Evolutionary conservation across 2,329 filamentous ascomycete genomes (phyloP), one percentile per base, ranked within the genome.

Genomic region (Fusarium sacchari): DNA sequence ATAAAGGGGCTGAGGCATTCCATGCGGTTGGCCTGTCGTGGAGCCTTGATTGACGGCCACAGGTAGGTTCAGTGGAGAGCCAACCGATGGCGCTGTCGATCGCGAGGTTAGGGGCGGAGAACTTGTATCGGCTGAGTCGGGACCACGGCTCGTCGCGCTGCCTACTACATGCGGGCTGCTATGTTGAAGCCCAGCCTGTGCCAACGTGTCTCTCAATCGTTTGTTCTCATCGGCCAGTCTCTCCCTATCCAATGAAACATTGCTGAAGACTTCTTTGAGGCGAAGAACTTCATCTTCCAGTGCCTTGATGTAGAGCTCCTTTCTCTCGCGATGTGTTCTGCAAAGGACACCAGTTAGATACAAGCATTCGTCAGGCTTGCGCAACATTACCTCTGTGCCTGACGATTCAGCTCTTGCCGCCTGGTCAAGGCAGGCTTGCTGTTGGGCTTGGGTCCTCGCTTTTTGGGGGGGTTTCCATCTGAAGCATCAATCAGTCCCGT

Each of bases 251-350:
- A 93, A 91, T 12, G 90, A 88, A 24, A 92, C 88, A 57, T 89
- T 91, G 78, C 91, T 91, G 79, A 92, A 96, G n/a, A 92, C 88
- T 80, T 98, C 95, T 81, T 97, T 96, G 47, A 98, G 86, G 55
- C 94, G 92, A 26, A 97, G 87, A 10, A 98, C 93, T 83, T 98
- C 95, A 79, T 96, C 92, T 82, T 99, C 96, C 22, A 98, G 89
- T 17, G 93, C 91, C 82, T 97, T 97, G 85, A 98, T 97, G 82
- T 98, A 98, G 77, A 95, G 89, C 83, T 98, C 96, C 82, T 98
- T 98, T 75, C 96, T 91, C 84, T 98, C 96, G 63, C 96, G 94
- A 83, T 99, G 96, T 24, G 96, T 98, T 80, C 96, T 97, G 60
- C 3, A 44, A n/a, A 39, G n/a, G 30, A 60, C 34, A 43, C 61